These are phyloP conservation scores for Tricholoma sp. DNA, from an alignment of 768 basidiomycete species.

Conservation along the genomic window DNA sequence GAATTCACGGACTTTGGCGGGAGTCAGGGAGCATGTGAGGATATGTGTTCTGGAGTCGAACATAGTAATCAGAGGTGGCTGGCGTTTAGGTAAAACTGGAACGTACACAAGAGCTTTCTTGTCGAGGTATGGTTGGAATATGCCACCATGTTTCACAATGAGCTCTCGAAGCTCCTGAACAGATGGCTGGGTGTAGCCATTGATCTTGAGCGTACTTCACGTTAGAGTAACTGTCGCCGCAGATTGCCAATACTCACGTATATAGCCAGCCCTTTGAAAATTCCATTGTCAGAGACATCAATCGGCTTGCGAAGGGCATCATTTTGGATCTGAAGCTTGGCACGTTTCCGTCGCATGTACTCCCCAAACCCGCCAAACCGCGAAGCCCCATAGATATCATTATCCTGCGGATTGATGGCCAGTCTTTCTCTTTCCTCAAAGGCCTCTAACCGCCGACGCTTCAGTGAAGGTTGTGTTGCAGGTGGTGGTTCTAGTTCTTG, in stretches of 20 bases:
- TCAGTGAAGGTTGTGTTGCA: slow-evolving; percentile 34
- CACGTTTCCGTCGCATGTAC: slow-evolving; percentile 88
- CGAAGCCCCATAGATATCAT: slow-evolving; percentile 67
- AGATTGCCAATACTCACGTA: slow-evolving; percentile 53
- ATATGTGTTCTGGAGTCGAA: slow-evolving; percentile 69
- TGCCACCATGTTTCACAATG: slow-evolving; percentile 78
- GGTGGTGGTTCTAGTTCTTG: slow-evolving; percentile 32
- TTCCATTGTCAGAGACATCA: slow-evolving; percentile 29
- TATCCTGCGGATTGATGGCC: slow-evolving; percentile 20
- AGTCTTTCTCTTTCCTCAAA: slow-evolving; percentile 18
- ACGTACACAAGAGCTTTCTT: slow-evolving; percentile 70
- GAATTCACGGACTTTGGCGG: slow-evolving; percentile 86
- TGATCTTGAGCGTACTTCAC: slow-evolving; percentile 50
- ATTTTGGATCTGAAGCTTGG: slow-evolving; percentile 86
- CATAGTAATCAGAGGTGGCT: neutral
- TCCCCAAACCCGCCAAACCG: slow-evolving; percentile 81
- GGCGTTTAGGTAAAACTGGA: neutral
- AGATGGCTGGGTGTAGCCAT: slow-evolving; percentile 86
- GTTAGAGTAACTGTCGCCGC: neutral
- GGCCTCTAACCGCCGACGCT: slow-evolving; percentile 29
- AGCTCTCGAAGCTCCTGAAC: slow-evolving; percentile 79
- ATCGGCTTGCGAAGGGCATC: slow-evolving; percentile 23
- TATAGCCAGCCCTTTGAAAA: slow-evolving; percentile 74
- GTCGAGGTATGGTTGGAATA: slow-evolving; percentile 80
- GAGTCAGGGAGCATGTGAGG: slow-evolving; percentile 86